These are phyloP conservation scores for Paramyrothecium roridum DNA, from an alignment of 2,329 filamentous ascomycete species.

Conservation along the genomic window DNA sequence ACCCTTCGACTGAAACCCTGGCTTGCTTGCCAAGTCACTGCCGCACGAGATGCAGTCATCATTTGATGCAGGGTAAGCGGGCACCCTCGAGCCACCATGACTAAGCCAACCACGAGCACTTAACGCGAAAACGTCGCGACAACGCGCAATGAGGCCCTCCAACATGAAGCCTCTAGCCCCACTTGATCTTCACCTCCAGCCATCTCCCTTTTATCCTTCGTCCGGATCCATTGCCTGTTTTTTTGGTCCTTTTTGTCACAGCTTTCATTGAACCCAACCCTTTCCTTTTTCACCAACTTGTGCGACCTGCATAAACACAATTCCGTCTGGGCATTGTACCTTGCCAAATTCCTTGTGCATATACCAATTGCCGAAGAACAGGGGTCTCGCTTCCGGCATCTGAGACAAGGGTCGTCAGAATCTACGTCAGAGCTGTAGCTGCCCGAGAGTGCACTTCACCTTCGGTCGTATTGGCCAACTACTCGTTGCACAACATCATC, in stretches of 20 bases:
- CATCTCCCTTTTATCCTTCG: background rate
- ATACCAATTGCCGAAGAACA: no score
- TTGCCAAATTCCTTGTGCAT: no score
- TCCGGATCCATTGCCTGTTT: background rate
- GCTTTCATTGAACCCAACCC: background rate
- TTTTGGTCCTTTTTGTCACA: background rate
- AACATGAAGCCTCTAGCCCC: background rate
- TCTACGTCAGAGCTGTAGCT: no score
- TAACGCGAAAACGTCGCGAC: conserved; percentile 12
- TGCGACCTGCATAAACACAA: background rate
- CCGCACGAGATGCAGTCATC: no score
- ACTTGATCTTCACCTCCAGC: background rate
- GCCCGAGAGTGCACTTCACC: no score
- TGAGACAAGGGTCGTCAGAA: no score
- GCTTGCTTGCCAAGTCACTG: no score
- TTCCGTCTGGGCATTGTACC: background rate
- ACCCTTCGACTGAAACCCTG: no score
- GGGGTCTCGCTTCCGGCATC: no score
- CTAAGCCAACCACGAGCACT: conserved; percentile 1
- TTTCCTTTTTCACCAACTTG: background rate
- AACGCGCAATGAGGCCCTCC: conserved; percentile 4
- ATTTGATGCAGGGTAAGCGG: no score
- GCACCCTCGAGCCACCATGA: no score
- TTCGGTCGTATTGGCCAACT: background rate
- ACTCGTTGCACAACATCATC: background rate